Evolutionary conservation across 2,329 filamentous ascomycete species (phyloP), one percentile per base, ranked within the genome.

Genomic region (Colletotrichum abscissum): DNA sequence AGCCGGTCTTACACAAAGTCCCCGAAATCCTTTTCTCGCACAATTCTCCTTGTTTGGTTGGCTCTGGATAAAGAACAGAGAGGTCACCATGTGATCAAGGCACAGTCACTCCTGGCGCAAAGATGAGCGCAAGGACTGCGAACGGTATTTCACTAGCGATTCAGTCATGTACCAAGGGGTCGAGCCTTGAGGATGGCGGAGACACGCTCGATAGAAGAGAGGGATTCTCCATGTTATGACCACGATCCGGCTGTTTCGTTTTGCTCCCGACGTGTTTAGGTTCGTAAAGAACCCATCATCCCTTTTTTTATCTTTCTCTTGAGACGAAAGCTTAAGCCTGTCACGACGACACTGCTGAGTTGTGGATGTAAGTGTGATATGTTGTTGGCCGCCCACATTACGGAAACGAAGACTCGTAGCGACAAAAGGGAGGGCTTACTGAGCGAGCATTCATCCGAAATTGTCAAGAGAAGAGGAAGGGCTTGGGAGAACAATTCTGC

Each of bases 301-400:
- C 7, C 24, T 72, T 67, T 65, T 33, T 60, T 22, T 35, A n/a
- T 3, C 30, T 12, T 49, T 4, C 42, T n/a, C 8, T 49, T 42
- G 22, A 46, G 42, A 72, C n/a, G 60, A 54, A 68, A 63, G 69
- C 38, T 63, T 69, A 30, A 69, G 52, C 52, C 58, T 59, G 52
- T 54, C 19, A 58, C n/a, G 49, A 59, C 58, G 19, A 69, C 63
- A n/a, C 11, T 28, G 35, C 7, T 6, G 26, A 56, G n/a, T 24
- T 30, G 14, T 5, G 28, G 54, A 6, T 30, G 35, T 42, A 2
- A 49, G 19, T 49, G 6, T 42, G 16, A 42, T 42, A 42, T 42
- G 5, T 49, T 7, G 42, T 49, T 49, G 42, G 42, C 42, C 42
- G 42, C 60, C 60, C 11, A 63, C 42, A 52, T 12, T 22, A 49